phyloP scores from a whole-genome alignment of 768 basidiomycete genomes.

The Amanita exitialis region DNA sequence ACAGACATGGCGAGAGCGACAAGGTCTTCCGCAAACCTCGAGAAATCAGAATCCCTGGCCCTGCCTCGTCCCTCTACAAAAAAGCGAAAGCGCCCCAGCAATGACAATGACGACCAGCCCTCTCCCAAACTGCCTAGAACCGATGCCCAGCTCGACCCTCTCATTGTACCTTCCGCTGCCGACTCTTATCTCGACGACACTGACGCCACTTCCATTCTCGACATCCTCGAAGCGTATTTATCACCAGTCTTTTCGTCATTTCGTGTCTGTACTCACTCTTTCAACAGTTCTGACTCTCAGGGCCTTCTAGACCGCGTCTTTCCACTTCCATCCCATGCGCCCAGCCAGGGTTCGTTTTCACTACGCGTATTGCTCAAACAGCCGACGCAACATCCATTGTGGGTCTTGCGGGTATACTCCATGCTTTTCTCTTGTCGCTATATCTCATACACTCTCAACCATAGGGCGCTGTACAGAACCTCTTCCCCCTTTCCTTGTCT shows the following conservation, averaged over 20 bases:
- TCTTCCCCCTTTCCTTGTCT: constrained; percentile 53
- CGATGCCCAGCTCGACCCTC: constrained; percentile 11
- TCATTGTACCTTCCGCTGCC: constrained; percentile 7
- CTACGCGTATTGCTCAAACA: constrained; percentile 50
- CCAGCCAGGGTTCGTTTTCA: constrained; percentile 23
- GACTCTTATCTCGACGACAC: constrained; percentile 14
- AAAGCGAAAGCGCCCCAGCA: constrained; percentile 56
- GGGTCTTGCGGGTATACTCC: constrained; percentile 43
- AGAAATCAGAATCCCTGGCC: constrained; percentile 19
- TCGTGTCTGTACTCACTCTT: constrained; percentile 7
- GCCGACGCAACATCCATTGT: constrained; percentile 41
- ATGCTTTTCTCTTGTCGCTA: constrained; percentile 11
- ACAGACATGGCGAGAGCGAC: constrained; percentile 65
- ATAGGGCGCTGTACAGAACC: constrained; percentile 55
- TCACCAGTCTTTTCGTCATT: constrained; percentile 10
- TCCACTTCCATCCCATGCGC: constrained; percentile 34
- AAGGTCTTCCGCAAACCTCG: constrained; percentile 41
- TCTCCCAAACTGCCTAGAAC: constrained; percentile 39
- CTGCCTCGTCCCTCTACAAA: constrained; percentile 27
- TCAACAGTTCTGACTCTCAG: constrained; percentile 56
- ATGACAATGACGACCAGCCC: constrained; percentile 38
- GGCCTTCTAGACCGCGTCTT: constrained; percentile 77
- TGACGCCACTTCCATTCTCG: constrained; percentile 43
- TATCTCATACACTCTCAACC: constrained; percentile 9
- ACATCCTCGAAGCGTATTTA: constrained; percentile 44